Percentiles rank a stretch among this genome's conserved stretches.
These are phyloP conservation scores for Drechslerella coelobrocha DNA, from an alignment of 2,329 filamentous ascomycete genomes.

Conservation along the genomic window DNA sequence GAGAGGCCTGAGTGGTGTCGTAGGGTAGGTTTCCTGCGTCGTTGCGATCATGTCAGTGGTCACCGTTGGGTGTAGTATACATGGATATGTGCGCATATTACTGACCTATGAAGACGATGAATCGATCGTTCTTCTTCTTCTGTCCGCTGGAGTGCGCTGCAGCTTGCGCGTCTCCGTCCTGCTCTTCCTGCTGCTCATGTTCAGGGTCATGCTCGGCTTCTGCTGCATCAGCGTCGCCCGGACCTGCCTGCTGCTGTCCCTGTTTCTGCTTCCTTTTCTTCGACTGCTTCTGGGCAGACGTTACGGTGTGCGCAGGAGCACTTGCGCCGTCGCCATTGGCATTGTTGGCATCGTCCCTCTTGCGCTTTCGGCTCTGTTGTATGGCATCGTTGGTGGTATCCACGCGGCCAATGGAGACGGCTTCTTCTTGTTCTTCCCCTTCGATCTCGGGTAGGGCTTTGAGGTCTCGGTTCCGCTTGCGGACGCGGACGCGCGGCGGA, in stretches of 20 bases:
- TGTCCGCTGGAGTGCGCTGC: neutral
- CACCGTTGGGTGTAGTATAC: neutral
- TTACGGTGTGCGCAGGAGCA: neutral
- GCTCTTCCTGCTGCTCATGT: no score
- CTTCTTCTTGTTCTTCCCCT: slow-evolving; percentile 12
- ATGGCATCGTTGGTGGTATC: slow-evolving; percentile 42
- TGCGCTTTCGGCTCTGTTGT: slow-evolving; percentile 28
- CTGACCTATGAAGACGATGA: slow-evolving; percentile 78
- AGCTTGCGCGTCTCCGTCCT: neutral
- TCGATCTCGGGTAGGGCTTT: slow-evolving; percentile 27
- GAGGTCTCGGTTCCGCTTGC: slow-evolving; percentile 25
- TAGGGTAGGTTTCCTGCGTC: slow-evolving; percentile 81
- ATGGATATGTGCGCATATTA: slow-evolving; percentile 21
- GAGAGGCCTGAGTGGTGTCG: slow-evolving; percentile 73
- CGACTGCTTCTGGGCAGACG: neutral
- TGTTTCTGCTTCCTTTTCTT: neutral
- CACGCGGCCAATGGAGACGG: slow-evolving; percentile 14
- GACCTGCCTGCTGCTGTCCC: no score
- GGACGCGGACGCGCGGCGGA: slow-evolving; percentile 13
- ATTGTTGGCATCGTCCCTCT: neutral
- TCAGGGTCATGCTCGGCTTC: no score
- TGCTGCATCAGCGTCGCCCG: no score
- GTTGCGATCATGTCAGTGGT: neutral
- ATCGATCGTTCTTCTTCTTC: slow-evolving; percentile 64
- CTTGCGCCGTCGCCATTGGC: neutral